These are phyloP conservation scores for Alternaria viburni DNA, from an alignment of 2,329 filamentous ascomycete species.

Conservation along the genomic window DNA sequence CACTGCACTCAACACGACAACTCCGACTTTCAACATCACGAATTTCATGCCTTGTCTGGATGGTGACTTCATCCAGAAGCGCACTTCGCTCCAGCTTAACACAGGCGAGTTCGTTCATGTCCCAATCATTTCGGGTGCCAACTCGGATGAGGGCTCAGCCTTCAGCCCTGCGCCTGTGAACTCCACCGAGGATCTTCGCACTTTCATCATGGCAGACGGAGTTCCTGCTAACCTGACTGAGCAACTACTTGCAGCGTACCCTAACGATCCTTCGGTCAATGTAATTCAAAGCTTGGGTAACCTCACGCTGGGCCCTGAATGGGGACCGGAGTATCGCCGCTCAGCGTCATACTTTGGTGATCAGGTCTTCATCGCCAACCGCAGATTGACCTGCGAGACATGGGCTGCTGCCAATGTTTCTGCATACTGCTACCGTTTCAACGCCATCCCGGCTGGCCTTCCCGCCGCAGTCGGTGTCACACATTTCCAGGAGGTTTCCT, in stretches of 20 bases:
- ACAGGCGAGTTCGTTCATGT: conserved; percentile 68
- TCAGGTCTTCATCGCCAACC: conserved; percentile 61
- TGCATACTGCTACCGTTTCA: conserved; percentile 69
- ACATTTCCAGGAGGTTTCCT: conserved; percentile 62
- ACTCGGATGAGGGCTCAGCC: conserved; percentile 68
- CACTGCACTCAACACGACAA: conserved; percentile 56
- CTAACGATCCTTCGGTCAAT: conserved; percentile 34
- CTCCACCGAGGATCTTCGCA: conserved; percentile 60
- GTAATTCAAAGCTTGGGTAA: conserved; percentile 32
- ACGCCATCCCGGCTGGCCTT: conserved; percentile 58
- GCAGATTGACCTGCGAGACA: conserved; percentile 59
- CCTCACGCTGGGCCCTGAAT: conserved; percentile 21
- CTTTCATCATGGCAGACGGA: conserved; percentile 44
- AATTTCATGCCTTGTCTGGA: conserved; percentile 58
- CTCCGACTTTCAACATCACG: conserved; percentile 29
- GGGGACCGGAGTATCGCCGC: conserved; percentile 59
- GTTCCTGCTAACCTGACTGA: conserved; percentile 30
- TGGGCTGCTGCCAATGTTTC: conserved; percentile 58
- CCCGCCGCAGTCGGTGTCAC: conserved; percentile 53
- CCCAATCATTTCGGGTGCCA: conserved; percentile 68
- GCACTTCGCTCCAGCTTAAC: conserved; percentile 61
- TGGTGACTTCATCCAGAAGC: conserved; percentile 62
- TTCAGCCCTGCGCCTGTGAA: conserved; percentile 63
- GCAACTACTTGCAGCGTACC: conserved; percentile 38
- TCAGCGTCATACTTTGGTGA: conserved; percentile 61